Percentiles rank a stretch among this genome's conserved stretches.
Evolutionary conservation across 1,139 yeast species (phyloP).

Genomic region (Meyerozyma carpophila): DNA sequence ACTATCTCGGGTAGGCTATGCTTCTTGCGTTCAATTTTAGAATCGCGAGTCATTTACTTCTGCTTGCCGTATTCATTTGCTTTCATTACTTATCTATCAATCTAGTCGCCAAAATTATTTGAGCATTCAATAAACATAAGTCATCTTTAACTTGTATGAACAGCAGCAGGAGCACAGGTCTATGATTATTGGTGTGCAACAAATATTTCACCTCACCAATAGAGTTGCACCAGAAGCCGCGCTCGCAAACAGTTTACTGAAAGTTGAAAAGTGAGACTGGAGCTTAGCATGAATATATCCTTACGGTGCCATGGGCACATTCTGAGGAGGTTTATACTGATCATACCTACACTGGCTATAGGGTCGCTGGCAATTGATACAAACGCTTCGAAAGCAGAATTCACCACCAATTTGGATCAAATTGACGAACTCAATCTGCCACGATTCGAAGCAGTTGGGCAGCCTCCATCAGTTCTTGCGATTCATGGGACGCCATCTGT

Average conservation of each 20-base stretch:
- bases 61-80: too few species aligned
- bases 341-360: not conserved
- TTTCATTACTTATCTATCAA: too few species aligned
- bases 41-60: not conserved
- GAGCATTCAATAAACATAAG: too few species aligned
- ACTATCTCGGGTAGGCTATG: not conserved
- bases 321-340: not conserved
- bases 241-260: not conserved
- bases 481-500: conserved; percentile 53
- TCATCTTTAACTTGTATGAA: too few species aligned
- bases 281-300: not conserved
- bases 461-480: conserved; percentile 39
- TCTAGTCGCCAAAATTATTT: too few species aligned
- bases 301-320: not conserved
- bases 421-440: not conserved
- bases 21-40: not conserved
- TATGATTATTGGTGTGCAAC: not conserved
- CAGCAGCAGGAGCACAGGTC: too few species aligned
- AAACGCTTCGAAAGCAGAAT: not conserved
- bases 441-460: conserved; percentile 36
- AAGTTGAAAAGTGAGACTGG: not conserved
- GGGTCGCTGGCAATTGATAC: not conserved
- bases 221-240: not conserved
- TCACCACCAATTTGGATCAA: not conserved
- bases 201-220: not conserved